phyloP scores from a whole-genome alignment of 345 rosid species.

The Linum lewisii region DNA sequence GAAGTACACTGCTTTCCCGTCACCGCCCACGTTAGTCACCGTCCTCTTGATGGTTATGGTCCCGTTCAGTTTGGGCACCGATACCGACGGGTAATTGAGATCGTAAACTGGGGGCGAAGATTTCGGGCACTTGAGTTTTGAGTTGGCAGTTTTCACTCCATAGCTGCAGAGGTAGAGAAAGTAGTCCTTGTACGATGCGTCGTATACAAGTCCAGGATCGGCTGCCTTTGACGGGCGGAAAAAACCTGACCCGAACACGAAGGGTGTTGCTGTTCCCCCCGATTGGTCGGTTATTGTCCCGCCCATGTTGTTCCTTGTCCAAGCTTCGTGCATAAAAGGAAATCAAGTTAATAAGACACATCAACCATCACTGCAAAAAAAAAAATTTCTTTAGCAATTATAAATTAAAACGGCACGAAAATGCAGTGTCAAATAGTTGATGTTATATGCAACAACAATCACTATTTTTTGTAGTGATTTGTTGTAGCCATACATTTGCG shows the following conservation, averaged over 20 bases:
- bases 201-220: constrained; percentile 79
- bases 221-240: constrained; percentile 47
- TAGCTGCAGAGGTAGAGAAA: constrained; percentile 44
- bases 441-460: no score
- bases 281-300: constrained; percentile 30
- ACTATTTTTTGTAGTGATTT: no score
- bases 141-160: constrained; percentile 12
- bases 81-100: constrained; percentile 62
- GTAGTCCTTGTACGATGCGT: constrained; percentile 49
- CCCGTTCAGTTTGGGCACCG: constrained; percentile 34
- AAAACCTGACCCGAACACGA: constrained; percentile 58
- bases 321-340: constrained; percentile 32
- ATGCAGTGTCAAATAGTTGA: no score
- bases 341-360: no score
- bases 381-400: no score
- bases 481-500: no score
- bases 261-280: constrained; percentile 43
- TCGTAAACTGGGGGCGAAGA: constrained; percentile 20
- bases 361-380: no score
- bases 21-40: constrained; percentile 57
- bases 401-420: no score
- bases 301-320: constrained; percentile 36
- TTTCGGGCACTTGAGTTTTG: constrained; percentile 35
- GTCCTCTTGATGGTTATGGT: constrained; percentile 35
- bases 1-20: constrained; percentile 28